Evolutionary conservation across 176 grass and related monocot genomes (phyloP), one percentile per base, ranked within the genome.

Genomic region (Elaeis guineensis): DNA sequence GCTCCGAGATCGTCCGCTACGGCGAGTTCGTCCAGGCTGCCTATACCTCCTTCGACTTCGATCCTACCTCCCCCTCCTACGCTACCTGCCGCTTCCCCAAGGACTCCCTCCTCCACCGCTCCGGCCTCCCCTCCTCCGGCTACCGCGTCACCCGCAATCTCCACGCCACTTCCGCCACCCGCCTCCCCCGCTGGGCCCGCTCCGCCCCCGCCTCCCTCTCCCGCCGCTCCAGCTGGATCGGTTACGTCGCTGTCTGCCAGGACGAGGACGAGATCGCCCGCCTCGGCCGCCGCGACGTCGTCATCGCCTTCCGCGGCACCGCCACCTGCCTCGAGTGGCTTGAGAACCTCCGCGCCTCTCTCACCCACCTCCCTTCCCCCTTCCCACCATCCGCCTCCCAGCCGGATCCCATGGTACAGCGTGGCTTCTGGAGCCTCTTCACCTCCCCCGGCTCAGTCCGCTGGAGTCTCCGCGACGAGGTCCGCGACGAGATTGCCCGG

Each of bases 391-490:
- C 54, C 5, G 32, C 24, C 48, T 25, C 35, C 19, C 44, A 8
- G 1, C 50, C 50, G 0, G 53, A 49, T 20, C 17, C 81, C 16
- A 76, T 76, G 77, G 82, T 80, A 26, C 58, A 80, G 77, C 49
- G 72, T 7, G 82, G 82, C 0, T 85, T 80, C 53, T 80, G 72
- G 77, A 80, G 68, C 25, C 77, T 85, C 1, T 80, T 85, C 82
- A 80, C 82, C 18, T 19, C 72, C 17, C 20, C 75, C 3, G 52
- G 63, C 7, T 5, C 58, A 6, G 62, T 26, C 44, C 68, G 65
- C 54, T 1, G 19, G 2, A 83, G 81, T 64, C 65, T 83, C 18
- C 71, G 73, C 11, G 57, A 63, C 1, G 75, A 87, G 79, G 66
- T 87, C 18, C 70, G 71, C 26, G 52, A 54, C 35, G 84, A 87